Evolutionary conservation across 345 rosid genomes (phyloP).

Genomic region (Hevea brasiliensis): DNA sequence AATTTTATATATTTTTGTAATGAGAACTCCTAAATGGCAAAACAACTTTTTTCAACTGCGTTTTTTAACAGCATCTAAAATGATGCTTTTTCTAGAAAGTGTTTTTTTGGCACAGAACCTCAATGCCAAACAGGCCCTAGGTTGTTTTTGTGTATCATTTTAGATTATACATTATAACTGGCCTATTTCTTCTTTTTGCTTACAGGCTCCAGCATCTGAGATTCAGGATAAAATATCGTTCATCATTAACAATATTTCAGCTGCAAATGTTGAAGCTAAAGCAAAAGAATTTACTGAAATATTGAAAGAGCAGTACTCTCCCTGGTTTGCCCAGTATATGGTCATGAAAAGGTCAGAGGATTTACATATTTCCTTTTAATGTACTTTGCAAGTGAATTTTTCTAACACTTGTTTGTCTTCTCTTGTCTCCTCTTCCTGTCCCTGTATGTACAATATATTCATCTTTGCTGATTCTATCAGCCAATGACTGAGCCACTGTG

Average conservation of each 20-base stretch:
- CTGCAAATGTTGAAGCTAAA: constrained; percentile 73
- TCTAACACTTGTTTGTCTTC: background rate
- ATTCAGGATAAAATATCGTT: constrained; percentile 88
- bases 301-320: constrained; percentile 72
- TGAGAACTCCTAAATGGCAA: no score
- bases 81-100: no score
- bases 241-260: constrained; percentile 81
- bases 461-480: background rate
- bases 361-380: background rate
- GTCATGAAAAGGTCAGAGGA: constrained; percentile 87
- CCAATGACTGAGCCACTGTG: background rate
- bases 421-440: background rate
- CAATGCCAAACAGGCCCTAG: no score
- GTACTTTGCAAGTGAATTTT: background rate
- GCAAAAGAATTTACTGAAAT: constrained; percentile 83
- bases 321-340: constrained; percentile 99
- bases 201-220: constrained; percentile 83
- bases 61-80: no score
- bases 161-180: background rate
- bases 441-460: background rate
- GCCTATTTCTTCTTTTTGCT: constrained; percentile 1
- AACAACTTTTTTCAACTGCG: no score
- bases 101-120: no score
- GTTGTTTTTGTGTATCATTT: background rate
- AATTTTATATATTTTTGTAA: no score